phyloP scores from a whole-genome alignment of 495 filamentous ascomycete genomes.

The Mycothermus thermophilus region DNA sequence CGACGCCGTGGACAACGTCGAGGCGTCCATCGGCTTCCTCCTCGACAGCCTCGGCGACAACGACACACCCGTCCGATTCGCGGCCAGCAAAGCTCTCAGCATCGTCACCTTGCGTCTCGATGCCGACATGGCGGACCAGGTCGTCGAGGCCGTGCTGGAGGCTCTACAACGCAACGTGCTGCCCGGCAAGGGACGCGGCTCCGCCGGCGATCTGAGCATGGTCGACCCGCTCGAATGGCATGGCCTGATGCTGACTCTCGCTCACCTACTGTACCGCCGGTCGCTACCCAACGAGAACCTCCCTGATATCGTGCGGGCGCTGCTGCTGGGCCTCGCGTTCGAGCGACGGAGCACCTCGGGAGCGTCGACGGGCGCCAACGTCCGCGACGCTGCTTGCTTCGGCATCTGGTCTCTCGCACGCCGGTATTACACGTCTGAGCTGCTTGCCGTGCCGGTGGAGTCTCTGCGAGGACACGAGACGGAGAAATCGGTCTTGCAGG shows the following conservation, averaged over 20 bases:
- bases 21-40: constrained; percentile 59
- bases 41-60: constrained; percentile 60
- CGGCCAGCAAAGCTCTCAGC: constrained; percentile 85
- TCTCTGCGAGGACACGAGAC: constrained; percentile 1
- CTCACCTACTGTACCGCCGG: constrained; percentile 67
- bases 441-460: constrained; percentile 45
- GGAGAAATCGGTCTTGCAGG: constrained; percentile 46
- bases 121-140: constrained; percentile 62
- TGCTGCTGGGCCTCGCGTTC: constrained; percentile 65
- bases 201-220: constrained; percentile 46
- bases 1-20: constrained; percentile 41
- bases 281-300: constrained; percentile 55
- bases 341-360: constrained; percentile 75
- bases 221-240: constrained; percentile 83
- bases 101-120: constrained; percentile 68
- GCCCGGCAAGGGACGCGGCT: constrained; percentile 31
- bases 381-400: constrained; percentile 93
- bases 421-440: constrained; percentile 68
- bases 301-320: constrained; percentile 51
- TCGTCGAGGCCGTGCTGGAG: constrained; percentile 72
- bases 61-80: constrained; percentile 77
- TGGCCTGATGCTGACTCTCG: constrained; percentile 72
- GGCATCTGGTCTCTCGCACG: constrained; percentile 87
- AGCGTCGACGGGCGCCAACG: constrained; percentile 72
- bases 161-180: constrained; percentile 64